Percentiles rank a stretch among this genome's conserved stretches.
Evolutionary conservation across 345 rosid genomes (phyloP).

Genomic region (Heritiera fomes): DNA sequence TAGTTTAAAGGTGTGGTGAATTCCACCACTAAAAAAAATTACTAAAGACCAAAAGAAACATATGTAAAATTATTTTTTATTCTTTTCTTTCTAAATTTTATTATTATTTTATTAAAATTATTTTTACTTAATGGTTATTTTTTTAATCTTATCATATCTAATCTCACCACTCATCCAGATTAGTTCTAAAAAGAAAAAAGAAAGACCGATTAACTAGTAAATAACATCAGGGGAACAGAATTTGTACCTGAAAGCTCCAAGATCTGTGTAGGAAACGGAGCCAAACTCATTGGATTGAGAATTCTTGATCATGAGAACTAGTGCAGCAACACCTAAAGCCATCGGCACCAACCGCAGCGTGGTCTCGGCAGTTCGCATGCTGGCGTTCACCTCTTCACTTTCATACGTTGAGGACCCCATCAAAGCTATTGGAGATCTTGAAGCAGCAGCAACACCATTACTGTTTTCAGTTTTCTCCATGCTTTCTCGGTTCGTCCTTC

Average conservation of each 20-base stretch:
- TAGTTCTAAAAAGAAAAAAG: background rate
- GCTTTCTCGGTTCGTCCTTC: background rate
- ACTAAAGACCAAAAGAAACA: no score
- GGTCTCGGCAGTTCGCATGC: constrained; percentile 47
- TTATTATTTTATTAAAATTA: no score
- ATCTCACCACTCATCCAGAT: no score
- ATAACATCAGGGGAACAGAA: constrained; percentile 22
- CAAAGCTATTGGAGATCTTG: constrained; percentile 22
- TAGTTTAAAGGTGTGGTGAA: no score
- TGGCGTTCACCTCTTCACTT: background rate
- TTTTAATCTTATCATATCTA: no score
- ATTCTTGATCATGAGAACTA: constrained; percentile 68
- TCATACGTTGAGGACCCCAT: constrained; percentile 16
- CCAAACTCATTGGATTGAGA: constrained; percentile 66
- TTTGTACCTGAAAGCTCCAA: constrained; percentile 70
- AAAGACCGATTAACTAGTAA: constrained; percentile 16
- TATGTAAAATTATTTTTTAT: no score
- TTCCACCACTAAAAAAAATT: no score
- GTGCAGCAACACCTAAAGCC: constrained; percentile 57
- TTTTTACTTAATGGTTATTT: no score
- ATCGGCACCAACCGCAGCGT: constrained; percentile 57
- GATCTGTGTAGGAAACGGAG: constrained; percentile 71
- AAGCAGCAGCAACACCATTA: background rate
- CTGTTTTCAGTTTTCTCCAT: constrained; percentile 29
- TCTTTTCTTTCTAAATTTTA: no score